Evolutionary conservation across 1,284 basidiomycete genomes (phyloP).

Genomic region (Papiliotrema nemorosa): DNA sequence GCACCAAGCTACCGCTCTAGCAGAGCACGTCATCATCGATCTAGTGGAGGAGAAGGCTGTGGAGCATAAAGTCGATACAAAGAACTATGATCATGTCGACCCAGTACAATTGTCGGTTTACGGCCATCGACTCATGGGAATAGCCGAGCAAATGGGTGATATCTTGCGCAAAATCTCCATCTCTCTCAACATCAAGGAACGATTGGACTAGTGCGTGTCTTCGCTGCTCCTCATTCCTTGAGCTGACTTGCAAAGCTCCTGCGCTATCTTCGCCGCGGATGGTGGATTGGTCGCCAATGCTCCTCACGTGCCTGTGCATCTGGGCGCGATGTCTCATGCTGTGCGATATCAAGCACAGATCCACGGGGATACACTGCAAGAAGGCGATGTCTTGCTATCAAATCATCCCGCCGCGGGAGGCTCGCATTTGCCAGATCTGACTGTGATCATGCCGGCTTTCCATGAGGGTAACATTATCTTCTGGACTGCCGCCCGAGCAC

Average conservation of each 20-base stretch:
- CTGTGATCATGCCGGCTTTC: slow-evolving; percentile 44
- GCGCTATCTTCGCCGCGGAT: slow-evolving; percentile 51
- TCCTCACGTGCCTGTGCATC: slow-evolving; percentile 47
- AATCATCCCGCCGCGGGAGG: slow-evolving; percentile 55
- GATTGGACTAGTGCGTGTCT: slow-evolving; percentile 31
- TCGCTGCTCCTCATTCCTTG: neutral
- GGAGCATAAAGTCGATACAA: slow-evolving; percentile 13
- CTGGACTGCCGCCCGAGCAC: slow-evolving; percentile 44
- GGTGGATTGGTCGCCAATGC: slow-evolving; percentile 54
- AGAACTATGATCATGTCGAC: slow-evolving; percentile 41
- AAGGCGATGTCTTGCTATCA: slow-evolving; percentile 52
- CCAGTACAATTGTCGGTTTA: slow-evolving; percentile 55
- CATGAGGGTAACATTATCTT: slow-evolving; percentile 41
- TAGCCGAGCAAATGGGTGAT: slow-evolving; percentile 54
- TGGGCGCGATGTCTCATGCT: slow-evolving; percentile 41
- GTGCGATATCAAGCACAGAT: slow-evolving; percentile 36
- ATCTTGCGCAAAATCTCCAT: slow-evolving; percentile 54
- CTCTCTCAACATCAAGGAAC: slow-evolving; percentile 42
- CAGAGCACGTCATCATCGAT: slow-evolving; percentile 33
- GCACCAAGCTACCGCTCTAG: slow-evolving; percentile 14
- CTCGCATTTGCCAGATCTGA: slow-evolving; percentile 54
- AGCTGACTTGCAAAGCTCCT: slow-evolving; percentile 32
- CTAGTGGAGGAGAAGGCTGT: slow-evolving; percentile 22
- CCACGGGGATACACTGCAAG: slow-evolving; percentile 30
- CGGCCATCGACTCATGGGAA: slow-evolving; percentile 53